These are phyloP conservation scores for Pelargonium nanum DNA, from an alignment of 345 rosid species.

Conservation along the genomic window DNA sequence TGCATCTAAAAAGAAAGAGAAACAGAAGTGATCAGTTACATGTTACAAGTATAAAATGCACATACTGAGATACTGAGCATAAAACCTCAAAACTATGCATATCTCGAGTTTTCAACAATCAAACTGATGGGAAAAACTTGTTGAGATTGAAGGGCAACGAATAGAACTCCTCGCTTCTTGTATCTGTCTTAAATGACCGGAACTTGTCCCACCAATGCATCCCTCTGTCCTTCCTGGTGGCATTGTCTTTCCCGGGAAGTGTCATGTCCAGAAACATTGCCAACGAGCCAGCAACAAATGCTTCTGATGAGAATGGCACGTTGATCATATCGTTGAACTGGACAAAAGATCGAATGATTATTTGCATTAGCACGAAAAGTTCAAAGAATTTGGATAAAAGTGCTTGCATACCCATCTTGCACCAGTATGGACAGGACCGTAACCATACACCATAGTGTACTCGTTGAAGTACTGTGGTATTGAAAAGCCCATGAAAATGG, in stretches of 20 bases:
- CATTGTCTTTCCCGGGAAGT: slow-evolving; percentile 37
- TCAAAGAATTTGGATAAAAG: too few species aligned
- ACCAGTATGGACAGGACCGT: slow-evolving; percentile 46
- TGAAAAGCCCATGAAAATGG: slow-evolving; percentile 75
- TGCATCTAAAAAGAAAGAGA: too few species aligned
- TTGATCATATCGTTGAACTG: slow-evolving; percentile 94
- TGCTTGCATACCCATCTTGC: slow-evolving; percentile 52
- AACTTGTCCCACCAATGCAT: slow-evolving; percentile 94
- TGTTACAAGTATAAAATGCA: too few species aligned
- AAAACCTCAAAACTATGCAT: too few species aligned
- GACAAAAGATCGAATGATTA: too few species aligned
- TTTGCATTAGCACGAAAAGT: too few species aligned
- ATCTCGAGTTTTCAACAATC: too few species aligned
- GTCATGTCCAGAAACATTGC: slow-evolving; percentile 81
- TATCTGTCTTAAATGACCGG: slow-evolving; percentile 53
- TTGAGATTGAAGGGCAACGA: slow-evolving; percentile 84
- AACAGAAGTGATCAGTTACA: too few species aligned
- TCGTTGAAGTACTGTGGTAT: slow-evolving; percentile 84
- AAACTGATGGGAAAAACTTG: slow-evolving; percentile 83
- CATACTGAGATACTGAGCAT: too few species aligned
- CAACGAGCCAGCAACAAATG: slow-evolving; percentile 73
- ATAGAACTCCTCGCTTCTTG: slow-evolving; percentile 78
- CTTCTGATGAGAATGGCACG: slow-evolving; percentile 79
- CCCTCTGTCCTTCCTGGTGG: slow-evolving; percentile 76
- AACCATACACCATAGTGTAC: slow-evolving; percentile 38